These are phyloP conservation scores for Leptographium lundbergii DNA, from an alignment of 2,329 filamentous ascomycete genomes.

Conservation along the genomic window DNA sequence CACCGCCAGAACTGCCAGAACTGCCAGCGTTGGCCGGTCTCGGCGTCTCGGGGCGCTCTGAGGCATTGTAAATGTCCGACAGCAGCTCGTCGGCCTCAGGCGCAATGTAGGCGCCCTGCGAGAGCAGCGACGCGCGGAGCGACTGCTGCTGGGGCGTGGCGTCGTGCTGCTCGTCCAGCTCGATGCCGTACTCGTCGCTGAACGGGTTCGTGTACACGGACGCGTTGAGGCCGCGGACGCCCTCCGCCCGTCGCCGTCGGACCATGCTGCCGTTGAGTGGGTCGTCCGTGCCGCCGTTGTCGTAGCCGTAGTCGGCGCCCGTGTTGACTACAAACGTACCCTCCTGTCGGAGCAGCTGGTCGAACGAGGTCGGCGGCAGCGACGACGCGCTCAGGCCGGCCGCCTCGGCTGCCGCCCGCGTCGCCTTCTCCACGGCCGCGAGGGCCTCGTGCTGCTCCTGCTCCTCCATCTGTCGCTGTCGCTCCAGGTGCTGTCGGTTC, in stretches of 20 bases:
- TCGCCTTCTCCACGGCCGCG: conserved; percentile 5
- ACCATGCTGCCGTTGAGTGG: conserved; percentile 28
- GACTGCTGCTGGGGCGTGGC: conserved; percentile 8
- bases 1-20: no score
- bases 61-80: conserved; percentile 32
- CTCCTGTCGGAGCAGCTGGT: conserved; percentile 45
- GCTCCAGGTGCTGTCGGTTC: conserved; percentile 43
- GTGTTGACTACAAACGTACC: conserved; percentile 47
- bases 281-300: conserved; percentile 3
- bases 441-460: conserved; percentile 7
- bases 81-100: conserved; percentile 33
- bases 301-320: conserved; percentile 30
- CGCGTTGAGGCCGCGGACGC: conserved; percentile 30
- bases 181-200: conserved; percentile 42
- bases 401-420: conserved; percentile 8
- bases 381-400: conserved; percentile 5
- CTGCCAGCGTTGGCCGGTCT: not conserved
- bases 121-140: not conserved
- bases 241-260: conserved; percentile 35
- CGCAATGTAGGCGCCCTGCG: conserved; percentile 25
- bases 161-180: conserved; percentile 29
- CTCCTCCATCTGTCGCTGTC: conserved; percentile 11
- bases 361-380: conserved; percentile 29
- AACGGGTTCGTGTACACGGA: conserved; percentile 47
- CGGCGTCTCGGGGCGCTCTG: conserved; percentile 25